These are phyloP conservation scores for Ramaria rubella DNA, from an alignment of 768 basidiomycete species.

Conservation along the genomic window DNA sequence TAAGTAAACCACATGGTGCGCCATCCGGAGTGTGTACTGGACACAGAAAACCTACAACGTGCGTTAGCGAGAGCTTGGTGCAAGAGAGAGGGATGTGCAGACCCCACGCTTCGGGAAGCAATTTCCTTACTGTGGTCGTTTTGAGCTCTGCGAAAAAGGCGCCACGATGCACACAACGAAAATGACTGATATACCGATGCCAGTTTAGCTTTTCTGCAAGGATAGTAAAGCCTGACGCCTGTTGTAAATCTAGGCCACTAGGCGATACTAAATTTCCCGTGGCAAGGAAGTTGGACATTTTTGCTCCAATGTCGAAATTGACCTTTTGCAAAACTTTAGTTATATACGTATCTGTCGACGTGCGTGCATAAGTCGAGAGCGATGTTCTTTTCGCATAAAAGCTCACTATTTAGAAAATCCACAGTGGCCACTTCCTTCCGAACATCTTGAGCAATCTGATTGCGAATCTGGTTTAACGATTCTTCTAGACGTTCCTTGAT, in stretches of 20 bases:
- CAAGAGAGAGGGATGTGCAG: not conserved
- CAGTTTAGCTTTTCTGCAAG: slow-evolving; percentile 99
- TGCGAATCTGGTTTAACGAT: slow-evolving; percentile 64
- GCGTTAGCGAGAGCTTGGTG: slow-evolving; percentile 11
- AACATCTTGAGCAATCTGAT: slow-evolving; percentile 65
- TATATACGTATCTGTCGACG: slow-evolving; percentile 67
- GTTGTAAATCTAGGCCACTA: slow-evolving; percentile 92
- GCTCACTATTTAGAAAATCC: slow-evolving; percentile 84
- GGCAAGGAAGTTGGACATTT: slow-evolving; percentile 89
- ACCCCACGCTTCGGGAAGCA: slow-evolving; percentile 98
- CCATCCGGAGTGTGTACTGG: slow-evolving; percentile 99
- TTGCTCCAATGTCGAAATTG: slow-evolving; percentile 89
- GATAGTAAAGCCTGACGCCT: slow-evolving; percentile 97
- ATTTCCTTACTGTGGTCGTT: slow-evolving; percentile 94
- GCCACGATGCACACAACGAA: slow-evolving; percentile 96
- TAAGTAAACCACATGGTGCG: slow-evolving; percentile 93
- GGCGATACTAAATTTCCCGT: slow-evolving; percentile 95
- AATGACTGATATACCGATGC: slow-evolving; percentile 97
- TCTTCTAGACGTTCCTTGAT: slow-evolving; percentile 97
- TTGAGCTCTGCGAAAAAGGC: slow-evolving; percentile 99
- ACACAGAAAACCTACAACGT: slow-evolving; percentile 97
- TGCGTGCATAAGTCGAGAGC: slow-evolving; percentile 1
- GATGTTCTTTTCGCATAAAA: not conserved
- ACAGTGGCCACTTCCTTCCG: slow-evolving; percentile 65
- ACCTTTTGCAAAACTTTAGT: slow-evolving; percentile 64